Evolutionary conservation across 306 rosid genomes (phyloP).

Genomic region (Inga leiocalycina): DNA sequence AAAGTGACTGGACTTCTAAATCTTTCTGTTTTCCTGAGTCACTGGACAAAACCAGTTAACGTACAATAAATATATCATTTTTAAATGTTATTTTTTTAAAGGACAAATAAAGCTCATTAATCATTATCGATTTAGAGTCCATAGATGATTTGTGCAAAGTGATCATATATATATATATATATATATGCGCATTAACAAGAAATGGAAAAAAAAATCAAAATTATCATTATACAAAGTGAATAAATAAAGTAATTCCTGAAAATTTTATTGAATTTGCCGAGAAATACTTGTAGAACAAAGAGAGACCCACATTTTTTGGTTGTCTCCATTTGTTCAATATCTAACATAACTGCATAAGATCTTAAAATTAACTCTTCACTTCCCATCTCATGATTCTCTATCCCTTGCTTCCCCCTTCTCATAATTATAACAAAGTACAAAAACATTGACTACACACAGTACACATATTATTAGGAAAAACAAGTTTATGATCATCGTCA

Average conservation of each 20-base stretch:
- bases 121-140: not conserved
- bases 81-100: not conserved
- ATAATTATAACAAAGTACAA: not conserved
- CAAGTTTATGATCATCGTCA: constrained; percentile 15
- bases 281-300: constrained; percentile 36
- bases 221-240: not conserved
- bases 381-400: constrained; percentile 15
- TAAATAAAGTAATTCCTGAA: not conserved
- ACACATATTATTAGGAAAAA: not conserved
- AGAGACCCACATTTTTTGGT: constrained; percentile 40
- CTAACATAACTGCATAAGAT: constrained; percentile 17
- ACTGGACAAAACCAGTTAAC: not conserved
- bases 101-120: not conserved
- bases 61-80: not conserved
- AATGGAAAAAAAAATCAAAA: not conserved
- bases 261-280: constrained; percentile 29
- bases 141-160: too few relatives aligned
- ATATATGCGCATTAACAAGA: not conserved
- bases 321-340: constrained; percentile 43
- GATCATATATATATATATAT: not conserved
- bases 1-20: not conserved
- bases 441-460: constrained; percentile 24
- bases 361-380: constrained; percentile 1
- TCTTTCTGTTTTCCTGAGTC: not conserved
- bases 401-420: not conserved